phyloP scores from a whole-genome alignment of 108 stramenopile genomes.

The Skeletonema tropicum region DNA sequence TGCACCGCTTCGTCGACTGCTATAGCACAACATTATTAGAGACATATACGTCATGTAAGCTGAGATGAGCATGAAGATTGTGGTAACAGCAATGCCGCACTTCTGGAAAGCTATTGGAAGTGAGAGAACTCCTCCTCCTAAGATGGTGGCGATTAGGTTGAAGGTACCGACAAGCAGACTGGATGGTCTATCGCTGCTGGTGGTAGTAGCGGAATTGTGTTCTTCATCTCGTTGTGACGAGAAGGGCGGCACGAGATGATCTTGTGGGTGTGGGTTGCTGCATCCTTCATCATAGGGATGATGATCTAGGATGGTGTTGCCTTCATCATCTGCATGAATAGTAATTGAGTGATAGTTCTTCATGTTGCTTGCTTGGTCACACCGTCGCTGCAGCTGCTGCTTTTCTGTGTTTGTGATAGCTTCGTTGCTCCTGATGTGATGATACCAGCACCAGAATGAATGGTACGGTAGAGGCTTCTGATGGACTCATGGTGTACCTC shows the following conservation, averaged over 20 bases:
- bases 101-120: slow-evolving; percentile 62
- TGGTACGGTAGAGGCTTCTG: too few species aligned
- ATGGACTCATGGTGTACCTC: too few species aligned
- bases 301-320: neutral
- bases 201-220: neutral
- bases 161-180: slow-evolving; percentile 65
- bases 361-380: too few species aligned
- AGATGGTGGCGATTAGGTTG: slow-evolving; percentile 81
- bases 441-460: too few species aligned
- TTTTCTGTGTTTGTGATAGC: too few species aligned
- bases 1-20: slow-evolving; percentile 72
- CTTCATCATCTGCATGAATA: neutral
- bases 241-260: slow-evolving; percentile 43
- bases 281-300: neutral
- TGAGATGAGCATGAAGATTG: slow-evolving; percentile 53
- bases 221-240: neutral
- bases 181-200: slow-evolving; percentile 50
- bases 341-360: neutral
- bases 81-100: slow-evolving; percentile 48
- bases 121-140: slow-evolving; percentile 64
- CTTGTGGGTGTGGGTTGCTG: slow-evolving; percentile 33
- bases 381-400: neutral
- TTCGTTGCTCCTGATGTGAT: too few species aligned
- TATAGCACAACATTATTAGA: slow-evolving; percentile 72
- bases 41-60: slow-evolving; percentile 57